Evolutionary conservation across 2,329 filamentous ascomycete genomes (phyloP).

Genomic region (Geosmithia flava): DNA sequence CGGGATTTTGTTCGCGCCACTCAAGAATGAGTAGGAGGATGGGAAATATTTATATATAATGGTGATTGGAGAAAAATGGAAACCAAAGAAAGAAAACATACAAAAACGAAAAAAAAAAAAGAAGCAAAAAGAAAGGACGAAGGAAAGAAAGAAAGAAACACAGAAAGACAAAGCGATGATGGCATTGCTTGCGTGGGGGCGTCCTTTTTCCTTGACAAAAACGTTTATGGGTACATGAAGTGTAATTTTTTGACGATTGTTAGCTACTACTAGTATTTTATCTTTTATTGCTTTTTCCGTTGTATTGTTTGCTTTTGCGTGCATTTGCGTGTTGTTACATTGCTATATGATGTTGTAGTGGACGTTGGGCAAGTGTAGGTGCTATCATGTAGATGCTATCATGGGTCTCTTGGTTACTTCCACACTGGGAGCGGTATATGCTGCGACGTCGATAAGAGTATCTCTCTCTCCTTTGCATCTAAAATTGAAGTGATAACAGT

Average conservation of each 20-base stretch:
- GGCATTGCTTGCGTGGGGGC: neutral
- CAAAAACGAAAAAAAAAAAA: neutral
- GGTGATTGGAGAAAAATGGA: neutral
- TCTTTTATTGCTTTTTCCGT: neutral
- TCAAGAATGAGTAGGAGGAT: no score
- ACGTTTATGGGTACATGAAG: neutral
- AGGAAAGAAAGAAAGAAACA: neutral
- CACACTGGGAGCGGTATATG: no score
- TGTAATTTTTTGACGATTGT: neutral
- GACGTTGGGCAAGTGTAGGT: no score
- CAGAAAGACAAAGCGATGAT: neutral
- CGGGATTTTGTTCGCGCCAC: no score
- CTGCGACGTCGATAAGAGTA: no score
- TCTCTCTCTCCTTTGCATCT: no score
- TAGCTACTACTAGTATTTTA: neutral
- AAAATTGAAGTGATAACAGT: no score
- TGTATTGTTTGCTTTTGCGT: neutral
- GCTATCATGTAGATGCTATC: no score
- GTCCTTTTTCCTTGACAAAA: neutral
- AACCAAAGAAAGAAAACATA: neutral
- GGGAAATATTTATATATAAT: no score
- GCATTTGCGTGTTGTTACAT: neutral
- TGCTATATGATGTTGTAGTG: neutral
- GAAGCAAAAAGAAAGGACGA: neutral
- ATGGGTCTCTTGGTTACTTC: no score